Conservation (phyloP, 257 asterid species). For the Petunia axillaris region DNA sequence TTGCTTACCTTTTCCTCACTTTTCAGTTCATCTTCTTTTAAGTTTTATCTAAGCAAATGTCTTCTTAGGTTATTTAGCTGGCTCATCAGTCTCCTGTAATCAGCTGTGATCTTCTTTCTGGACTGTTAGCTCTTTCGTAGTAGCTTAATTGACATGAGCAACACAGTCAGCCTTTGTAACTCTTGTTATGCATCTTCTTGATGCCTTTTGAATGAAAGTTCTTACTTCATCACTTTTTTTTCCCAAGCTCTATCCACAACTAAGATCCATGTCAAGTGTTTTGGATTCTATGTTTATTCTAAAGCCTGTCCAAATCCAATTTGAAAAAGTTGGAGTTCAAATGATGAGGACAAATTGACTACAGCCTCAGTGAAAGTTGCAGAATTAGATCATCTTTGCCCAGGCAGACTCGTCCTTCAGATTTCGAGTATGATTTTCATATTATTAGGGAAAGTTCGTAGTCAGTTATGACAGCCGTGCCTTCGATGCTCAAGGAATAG, state of each 20-base stretch:
- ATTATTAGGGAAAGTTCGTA: neutral
- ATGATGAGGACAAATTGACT: slow-evolving; percentile 4
- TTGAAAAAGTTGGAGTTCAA: neutral
- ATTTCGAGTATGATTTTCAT: neutral
- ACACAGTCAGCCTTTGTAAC: too few relatives aligned
- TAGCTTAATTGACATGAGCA: too few relatives aligned
- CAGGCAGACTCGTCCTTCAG: neutral
- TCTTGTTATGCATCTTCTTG: too few relatives aligned
- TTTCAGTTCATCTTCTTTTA: neutral
- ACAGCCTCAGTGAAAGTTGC: neutral
- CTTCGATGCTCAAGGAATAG: neutral
- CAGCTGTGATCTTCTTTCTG: too few relatives aligned
- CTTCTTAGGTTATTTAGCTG: too few relatives aligned
- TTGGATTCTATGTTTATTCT: neutral
- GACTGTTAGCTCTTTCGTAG: too few relatives aligned
- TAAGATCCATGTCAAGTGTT: neutral
- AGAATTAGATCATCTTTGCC: neutral
- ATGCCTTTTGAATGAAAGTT: too few relatives aligned
- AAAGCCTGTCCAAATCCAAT: neutral
- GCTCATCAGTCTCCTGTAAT: too few relatives aligned
- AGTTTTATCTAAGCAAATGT: neutral
- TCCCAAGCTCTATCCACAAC: too few relatives aligned
- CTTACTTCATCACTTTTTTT: too few relatives aligned
- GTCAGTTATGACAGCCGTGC: neutral
- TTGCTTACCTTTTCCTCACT: slow-evolving; percentile 7